phyloP scores from a whole-genome alignment of 495 filamentous ascomycete genomes.

The Chaetomium fimeti region DNA sequence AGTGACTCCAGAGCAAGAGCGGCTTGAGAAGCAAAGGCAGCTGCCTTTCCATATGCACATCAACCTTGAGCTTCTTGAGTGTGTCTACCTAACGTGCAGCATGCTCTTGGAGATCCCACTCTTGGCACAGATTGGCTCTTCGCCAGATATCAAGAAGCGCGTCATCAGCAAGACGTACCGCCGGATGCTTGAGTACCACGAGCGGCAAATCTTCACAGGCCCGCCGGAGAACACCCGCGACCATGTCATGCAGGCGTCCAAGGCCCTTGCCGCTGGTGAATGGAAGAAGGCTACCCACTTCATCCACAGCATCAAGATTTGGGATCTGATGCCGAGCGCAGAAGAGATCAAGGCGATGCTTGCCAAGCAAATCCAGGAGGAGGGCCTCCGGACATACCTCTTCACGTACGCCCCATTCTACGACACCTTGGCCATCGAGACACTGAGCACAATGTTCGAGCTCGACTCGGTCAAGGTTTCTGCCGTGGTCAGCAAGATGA shows the following conservation, averaged over 20 bases:
- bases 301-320: constrained; percentile 97
- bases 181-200: constrained; percentile 98
- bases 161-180: constrained; percentile 99
- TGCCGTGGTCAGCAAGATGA: constrained; percentile 98
- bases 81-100: constrained; percentile 96
- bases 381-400: constrained; percentile 95
- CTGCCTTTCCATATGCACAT: constrained; percentile 99
- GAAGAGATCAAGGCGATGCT: constrained; percentile 95
- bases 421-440: constrained; percentile 84
- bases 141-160: constrained; percentile 94
- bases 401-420: constrained; percentile 99
- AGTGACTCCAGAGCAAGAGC: constrained; percentile 95
- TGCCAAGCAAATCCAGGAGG: constrained; percentile 94
- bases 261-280: constrained; percentile 91
- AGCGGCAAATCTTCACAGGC: constrained; percentile 97
- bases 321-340: constrained; percentile 90
- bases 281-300: constrained; percentile 95
- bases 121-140: constrained; percentile 91
- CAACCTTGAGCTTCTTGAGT: constrained; percentile 96
- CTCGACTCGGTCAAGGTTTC: constrained; percentile 83
- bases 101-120: constrained; percentile 98
- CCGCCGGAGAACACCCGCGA: constrained; percentile 98
- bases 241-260: constrained; percentile 97
- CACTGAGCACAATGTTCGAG: constrained; percentile 92
- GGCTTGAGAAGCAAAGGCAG: constrained; percentile 91